Evolutionary conservation across 2,329 filamentous ascomycete species (phyloP).

Genomic region (Colletotrichum shisoi): DNA sequence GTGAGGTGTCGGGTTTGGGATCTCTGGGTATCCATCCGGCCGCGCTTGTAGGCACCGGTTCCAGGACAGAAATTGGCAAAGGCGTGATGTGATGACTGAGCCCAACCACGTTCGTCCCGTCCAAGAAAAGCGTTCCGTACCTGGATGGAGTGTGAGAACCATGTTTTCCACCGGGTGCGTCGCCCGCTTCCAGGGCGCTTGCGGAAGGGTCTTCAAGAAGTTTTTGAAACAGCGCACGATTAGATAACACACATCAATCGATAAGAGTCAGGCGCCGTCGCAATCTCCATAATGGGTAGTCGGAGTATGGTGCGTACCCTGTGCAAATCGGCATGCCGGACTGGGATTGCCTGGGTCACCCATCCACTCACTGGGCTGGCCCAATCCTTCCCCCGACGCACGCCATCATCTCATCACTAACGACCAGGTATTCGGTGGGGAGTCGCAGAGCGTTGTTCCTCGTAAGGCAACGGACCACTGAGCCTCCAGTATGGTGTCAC

Average conservation of each 20-base stretch:
- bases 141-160: neutral
- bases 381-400: constrained; percentile 27
- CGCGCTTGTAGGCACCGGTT: neutral
- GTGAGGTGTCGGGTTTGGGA: neutral
- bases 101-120: constrained; percentile 4
- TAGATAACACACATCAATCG: neutral
- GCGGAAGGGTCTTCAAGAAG: constrained; percentile 1
- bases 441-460: constrained; percentile 9
- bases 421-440: constrained; percentile 18
- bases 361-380: constrained; percentile 6
- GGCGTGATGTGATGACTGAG: too few species aligned
- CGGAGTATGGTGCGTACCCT: neutral
- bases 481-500: too few species aligned
- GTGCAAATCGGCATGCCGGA: neutral
- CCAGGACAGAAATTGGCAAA: neutral
- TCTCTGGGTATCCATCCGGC: neutral
- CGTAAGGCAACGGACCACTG: neutral
- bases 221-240: neutral
- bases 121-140: neutral
- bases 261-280: neutral
- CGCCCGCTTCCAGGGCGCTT: neutral
- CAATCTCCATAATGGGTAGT: neutral
- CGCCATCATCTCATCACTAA: constrained; percentile 34
- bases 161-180: neutral
- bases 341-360: neutral